Percentiles rank a stretch among this genome's conserved stretches.
phyloP scores from a whole-genome alignment of 2,329 filamentous ascomycete genomes.

The Alternaria gaisen region DNA sequence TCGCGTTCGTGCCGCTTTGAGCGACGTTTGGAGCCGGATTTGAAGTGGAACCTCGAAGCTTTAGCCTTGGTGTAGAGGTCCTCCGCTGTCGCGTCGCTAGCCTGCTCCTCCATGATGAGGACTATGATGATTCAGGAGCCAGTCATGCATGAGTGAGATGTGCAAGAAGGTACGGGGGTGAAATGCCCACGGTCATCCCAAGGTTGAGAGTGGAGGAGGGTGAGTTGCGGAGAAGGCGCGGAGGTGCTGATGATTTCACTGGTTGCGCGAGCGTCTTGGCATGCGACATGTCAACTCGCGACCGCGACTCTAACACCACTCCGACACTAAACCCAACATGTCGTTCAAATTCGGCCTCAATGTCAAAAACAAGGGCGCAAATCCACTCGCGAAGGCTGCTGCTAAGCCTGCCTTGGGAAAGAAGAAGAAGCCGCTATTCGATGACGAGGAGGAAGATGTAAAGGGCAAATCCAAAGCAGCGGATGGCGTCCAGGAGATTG shows the following conservation, averaged over 20 bases:
- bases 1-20: conserved; percentile 28
- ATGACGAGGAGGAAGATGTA: conserved; percentile 65
- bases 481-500: conserved; percentile 64
- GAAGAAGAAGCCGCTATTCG: conserved; percentile 56
- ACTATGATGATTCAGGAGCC: conserved; percentile 14
- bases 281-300: conserved; percentile 10
- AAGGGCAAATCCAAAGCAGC: conserved; percentile 46
- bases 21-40: conserved; percentile 37
- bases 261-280: conserved; percentile 38
- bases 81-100: conserved; percentile 30
- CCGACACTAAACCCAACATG: conserved; percentile 35
- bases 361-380: conserved; percentile 63
- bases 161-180: background rate
- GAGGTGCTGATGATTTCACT: conserved; percentile 39
- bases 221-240: conserved; percentile 34
- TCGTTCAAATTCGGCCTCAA: conserved; percentile 67
- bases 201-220: background rate
- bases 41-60: conserved; percentile 53
- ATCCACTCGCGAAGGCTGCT: conserved; percentile 23
- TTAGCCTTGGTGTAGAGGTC: conserved; percentile 38
- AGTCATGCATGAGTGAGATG: conserved; percentile 28
- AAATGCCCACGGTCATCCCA: conserved; percentile 7
- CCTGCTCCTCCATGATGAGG: conserved; percentile 42
- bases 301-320: conserved; percentile 2
- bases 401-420: conserved; percentile 38